A percentile compares a stretch with the other conserved stretches of the same genome.
Evolutionary conservation across 2,329 filamentous ascomycete species (phyloP).

Genomic region (Arthrinium puccinioides): DNA sequence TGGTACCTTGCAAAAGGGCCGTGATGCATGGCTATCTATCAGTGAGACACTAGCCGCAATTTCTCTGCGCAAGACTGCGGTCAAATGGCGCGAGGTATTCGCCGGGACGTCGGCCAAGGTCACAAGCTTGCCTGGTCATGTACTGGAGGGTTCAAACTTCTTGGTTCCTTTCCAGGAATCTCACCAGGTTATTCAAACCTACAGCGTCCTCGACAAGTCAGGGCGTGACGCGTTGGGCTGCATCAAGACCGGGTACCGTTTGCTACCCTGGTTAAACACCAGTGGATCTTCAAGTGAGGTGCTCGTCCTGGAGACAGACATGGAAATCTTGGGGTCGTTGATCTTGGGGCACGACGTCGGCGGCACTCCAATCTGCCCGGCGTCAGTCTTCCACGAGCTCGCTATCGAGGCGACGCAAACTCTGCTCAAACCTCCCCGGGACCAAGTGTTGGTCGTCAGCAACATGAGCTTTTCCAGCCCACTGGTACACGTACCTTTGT

Average conservation of each 20-base stretch:
- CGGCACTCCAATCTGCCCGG: conserved; percentile 5
- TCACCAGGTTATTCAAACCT: no score
- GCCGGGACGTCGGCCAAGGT: conserved; percentile 4
- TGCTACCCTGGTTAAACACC: conserved; percentile 3
- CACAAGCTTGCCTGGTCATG: conserved; percentile 5
- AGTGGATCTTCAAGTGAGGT: background rate
- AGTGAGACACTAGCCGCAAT: conserved; percentile 4
- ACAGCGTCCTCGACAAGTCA: no score
- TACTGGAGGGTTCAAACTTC: conserved; percentile 2
- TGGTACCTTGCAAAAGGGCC: conserved; percentile 4
- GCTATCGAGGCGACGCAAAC: conserved; percentile 2
- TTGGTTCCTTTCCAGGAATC: conserved; percentile 1
- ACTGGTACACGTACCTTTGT: background rate
- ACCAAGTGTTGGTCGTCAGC: conserved; percentile 1
- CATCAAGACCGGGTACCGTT: background rate
- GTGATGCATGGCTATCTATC: conserved; percentile 3
- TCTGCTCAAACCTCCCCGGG: background rate
- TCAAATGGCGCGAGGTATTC: conserved; percentile 4
- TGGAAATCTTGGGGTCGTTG: background rate
- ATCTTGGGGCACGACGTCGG: conserved; percentile 4
- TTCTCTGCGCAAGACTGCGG: background rate
- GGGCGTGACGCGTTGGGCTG: no score
- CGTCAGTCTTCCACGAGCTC: conserved; percentile 6
- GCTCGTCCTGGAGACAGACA: conserved; percentile 1
- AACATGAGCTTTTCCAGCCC: conserved; percentile 3